Percentiles rank a stretch among this genome's conserved stretches.
Conservation (phyloP, 2,329 filamentous ascomycete species). For the Emydomyces testavorans region DNA sequence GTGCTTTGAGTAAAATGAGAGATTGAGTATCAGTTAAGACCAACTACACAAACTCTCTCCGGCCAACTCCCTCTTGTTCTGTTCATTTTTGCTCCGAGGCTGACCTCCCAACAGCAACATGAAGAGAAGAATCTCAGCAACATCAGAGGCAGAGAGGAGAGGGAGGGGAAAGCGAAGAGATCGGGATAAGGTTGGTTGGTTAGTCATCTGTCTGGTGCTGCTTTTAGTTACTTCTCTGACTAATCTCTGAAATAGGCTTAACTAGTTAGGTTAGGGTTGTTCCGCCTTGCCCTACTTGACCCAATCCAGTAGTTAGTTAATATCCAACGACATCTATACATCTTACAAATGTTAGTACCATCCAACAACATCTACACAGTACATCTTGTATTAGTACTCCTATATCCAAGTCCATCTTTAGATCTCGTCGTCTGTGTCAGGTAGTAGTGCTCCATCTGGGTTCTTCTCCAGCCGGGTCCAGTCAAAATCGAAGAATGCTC, state of each 20-base stretch:
- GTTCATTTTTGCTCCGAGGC: too few relatives aligned
- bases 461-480: background rate
- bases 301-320: background rate
- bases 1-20: too few relatives aligned
- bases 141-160: too few relatives aligned
- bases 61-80: too few relatives aligned
- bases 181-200: too few relatives aligned
- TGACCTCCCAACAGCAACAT: too few relatives aligned
- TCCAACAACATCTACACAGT: background rate
- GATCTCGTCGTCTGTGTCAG: background rate
- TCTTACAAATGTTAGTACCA: too few relatives aligned
- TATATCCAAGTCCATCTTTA: background rate
- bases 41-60: too few relatives aligned
- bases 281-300: background rate
- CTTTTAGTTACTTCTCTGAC: background rate
- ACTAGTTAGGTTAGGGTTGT: conserved; percentile 4
- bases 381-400: too few relatives aligned
- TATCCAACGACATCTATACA: background rate
- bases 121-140: too few relatives aligned
- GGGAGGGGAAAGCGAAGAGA: too few relatives aligned
- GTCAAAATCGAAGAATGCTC: background rate
- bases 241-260: background rate
- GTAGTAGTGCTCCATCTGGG: background rate
- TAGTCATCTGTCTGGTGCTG: background rate
- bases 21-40: too few relatives aligned